Conservation (phyloP, 192 early-diverging fungal genomes). For the Chytriomyces hyalinus region DNA sequence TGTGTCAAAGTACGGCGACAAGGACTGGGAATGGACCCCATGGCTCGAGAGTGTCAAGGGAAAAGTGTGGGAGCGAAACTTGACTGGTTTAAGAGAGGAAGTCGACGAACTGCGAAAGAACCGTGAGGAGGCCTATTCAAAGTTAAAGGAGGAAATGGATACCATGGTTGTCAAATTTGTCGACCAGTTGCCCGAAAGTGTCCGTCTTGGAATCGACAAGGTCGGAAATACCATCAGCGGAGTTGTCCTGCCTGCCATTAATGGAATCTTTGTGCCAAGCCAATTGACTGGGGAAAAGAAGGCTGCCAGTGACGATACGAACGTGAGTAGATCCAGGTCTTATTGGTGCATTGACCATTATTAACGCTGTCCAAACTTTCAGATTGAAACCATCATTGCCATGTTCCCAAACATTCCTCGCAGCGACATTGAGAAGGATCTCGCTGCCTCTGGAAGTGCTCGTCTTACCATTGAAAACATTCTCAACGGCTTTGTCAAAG, state of each 20-base stretch:
- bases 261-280: slow-evolving; percentile 4
- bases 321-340: background rate
- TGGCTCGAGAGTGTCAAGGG: slow-evolving; percentile 42
- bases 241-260: slow-evolving; percentile 3
- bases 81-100: slow-evolving; percentile 44
- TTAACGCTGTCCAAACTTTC: no score
- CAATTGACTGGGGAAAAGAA: background rate
- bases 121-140: slow-evolving; percentile 32
- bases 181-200: background rate
- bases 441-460: background rate
- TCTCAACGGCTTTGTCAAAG: slow-evolving; percentile 13
- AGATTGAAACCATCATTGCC: slow-evolving; percentile 18
- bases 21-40: slow-evolving; percentile 47
- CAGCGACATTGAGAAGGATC: slow-evolving; percentile 23
- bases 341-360: background rate
- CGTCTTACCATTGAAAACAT: slow-evolving; percentile 30
- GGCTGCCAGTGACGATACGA: background rate
- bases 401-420: slow-evolving; percentile 32
- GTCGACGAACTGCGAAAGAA: slow-evolving; percentile 35
- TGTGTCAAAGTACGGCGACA: background rate
- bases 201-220: background rate
- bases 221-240: background rate
- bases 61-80: slow-evolving; percentile 44
- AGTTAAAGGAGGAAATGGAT: slow-evolving; percentile 34
- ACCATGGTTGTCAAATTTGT: slow-evolving; percentile 12